Percentiles rank a stretch among this genome's conserved stretches.
These are phyloP conservation scores for Hyaloscypha bicolor DNA, from an alignment of 495 filamentous ascomycete genomes.

Conservation along the genomic window DNA sequence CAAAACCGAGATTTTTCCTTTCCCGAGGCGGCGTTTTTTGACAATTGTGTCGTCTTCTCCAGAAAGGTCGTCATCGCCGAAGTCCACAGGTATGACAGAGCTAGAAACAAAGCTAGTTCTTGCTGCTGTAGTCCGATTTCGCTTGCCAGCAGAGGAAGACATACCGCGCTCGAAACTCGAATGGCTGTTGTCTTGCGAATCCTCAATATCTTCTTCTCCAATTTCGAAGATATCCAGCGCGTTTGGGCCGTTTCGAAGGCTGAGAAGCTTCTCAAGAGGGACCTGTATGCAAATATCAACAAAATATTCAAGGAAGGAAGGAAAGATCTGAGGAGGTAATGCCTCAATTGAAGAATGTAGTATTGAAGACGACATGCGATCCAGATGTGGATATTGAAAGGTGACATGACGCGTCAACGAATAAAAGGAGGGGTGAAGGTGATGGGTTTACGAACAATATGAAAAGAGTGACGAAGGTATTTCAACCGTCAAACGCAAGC, in stretches of 20 bases:
- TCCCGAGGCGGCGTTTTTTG: slow-evolving; percentile 28
- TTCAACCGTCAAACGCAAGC: too few species aligned
- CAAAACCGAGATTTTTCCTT: slow-evolving; percentile 17
- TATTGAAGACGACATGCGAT: neutral
- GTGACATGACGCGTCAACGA: neutral
- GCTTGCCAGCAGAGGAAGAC: slow-evolving; percentile 21
- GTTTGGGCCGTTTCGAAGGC: slow-evolving; percentile 31
- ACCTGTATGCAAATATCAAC: slow-evolving; percentile 10
- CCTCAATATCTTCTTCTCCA: slow-evolving; percentile 10
- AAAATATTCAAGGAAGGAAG: neutral
- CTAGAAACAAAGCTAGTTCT: slow-evolving; percentile 21
- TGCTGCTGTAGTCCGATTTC: slow-evolving; percentile 16
- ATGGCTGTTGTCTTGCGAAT: slow-evolving; percentile 11
- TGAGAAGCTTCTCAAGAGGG: slow-evolving; percentile 22
- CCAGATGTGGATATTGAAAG: neutral
- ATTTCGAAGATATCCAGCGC: slow-evolving; percentile 34
- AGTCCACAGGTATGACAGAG: slow-evolving; percentile 7
- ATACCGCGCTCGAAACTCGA: slow-evolving; percentile 10
- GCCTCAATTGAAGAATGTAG: neutral
- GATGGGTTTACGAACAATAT: too few species aligned
- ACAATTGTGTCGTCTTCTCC: slow-evolving; percentile 4
- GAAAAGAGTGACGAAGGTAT: too few species aligned
- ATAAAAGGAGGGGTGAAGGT: neutral
- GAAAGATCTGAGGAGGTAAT: neutral
- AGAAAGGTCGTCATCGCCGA: slow-evolving; percentile 24